Evolutionary conservation across 495 filamentous ascomycete genomes (phyloP), one percentile per base, ranked within the genome.

Genomic region (Penicillium goetzii): DNA sequence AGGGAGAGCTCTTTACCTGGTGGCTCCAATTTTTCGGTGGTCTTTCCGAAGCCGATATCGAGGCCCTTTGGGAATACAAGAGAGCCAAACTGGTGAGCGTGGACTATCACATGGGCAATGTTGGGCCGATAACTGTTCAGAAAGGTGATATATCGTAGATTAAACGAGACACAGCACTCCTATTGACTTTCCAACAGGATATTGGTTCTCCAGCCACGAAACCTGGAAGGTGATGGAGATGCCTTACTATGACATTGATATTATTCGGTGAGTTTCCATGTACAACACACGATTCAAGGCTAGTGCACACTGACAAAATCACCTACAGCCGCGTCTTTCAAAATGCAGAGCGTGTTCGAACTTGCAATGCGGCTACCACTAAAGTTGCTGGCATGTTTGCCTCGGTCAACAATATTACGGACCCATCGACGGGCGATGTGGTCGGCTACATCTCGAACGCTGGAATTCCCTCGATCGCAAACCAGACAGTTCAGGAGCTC

Each of bases 201-300:
- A 63, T 52, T 77, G 72, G 72, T 75, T 75, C 64, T 76, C 75
- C 28, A 69, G 64, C 25, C 75, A 76, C 50, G 74, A 77, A 58
- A 63, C 66, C 47, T 77, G 72, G 74, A 77, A 77, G 57, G 68
- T 72, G 6, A 65, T 77, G 66, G 70, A 77, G 57, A 70, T 77
- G 72, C 74, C 75, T 4, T 75, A 77, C 51, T 74, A 68, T 38
- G 71, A 76, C 36, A 62, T 76, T 53, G 64, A 70, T 32, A 63
- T 78, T 36, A 59, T 76, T 41, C 66, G 65, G 71, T 73, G 52
- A 25, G 59, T 69, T 14, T 15, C 12, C 55, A 38, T 43, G 2
- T 21, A 21, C 28, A 32, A 33, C 4, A 12, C 2, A 3, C 9
- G 11, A 26, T 10, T 9, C n/a, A 51, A 21, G 4, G 2, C 15